These are phyloP conservation scores for Diatrype stigma DNA, from an alignment of 2,329 filamentous ascomycete species.

Conservation along the genomic window DNA sequence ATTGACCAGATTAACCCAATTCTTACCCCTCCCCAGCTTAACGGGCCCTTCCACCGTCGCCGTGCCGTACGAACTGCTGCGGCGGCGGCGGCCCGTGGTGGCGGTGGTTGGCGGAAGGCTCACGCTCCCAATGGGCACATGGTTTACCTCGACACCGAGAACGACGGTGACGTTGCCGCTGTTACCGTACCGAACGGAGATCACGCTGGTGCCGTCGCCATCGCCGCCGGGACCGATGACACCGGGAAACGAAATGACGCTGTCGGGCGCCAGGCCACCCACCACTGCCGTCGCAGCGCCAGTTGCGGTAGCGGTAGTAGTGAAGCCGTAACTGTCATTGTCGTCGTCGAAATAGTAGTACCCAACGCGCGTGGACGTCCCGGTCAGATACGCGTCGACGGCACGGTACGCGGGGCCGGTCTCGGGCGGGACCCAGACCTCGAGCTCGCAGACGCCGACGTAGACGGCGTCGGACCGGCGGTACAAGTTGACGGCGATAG, in stretches of 20 bases:
- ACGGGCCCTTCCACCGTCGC: conserved; percentile 5
- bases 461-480: conserved; percentile 15
- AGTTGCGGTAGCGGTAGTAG: no score
- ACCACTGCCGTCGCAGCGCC: conserved; percentile 26
- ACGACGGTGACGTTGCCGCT: conserved; percentile 9
- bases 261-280: conserved; percentile 17
- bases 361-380: conserved; percentile 17
- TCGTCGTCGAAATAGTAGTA: no score
- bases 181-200: conserved; percentile 22
- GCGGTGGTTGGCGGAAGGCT: conserved; percentile 11
- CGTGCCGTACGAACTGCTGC: conserved; percentile 12
- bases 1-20: conserved; percentile 20
- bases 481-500: conserved; percentile 28
- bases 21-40: conserved; percentile 21
- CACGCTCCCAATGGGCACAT: conserved; percentile 11
- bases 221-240: conserved; percentile 15
- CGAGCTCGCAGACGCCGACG: conserved; percentile 29
- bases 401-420: conserved; percentile 20
- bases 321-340: background rate
- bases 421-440: conserved; percentile 25
- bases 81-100: no score
- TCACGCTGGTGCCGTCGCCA: conserved; percentile 3
- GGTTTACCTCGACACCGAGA: conserved; percentile 22
- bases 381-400: conserved; percentile 25
- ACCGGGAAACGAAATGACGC: conserved; percentile 24